These are phyloP conservation scores for Arthrobotrys sphaeroides DNA, from an alignment of 2,329 filamentous ascomycete genomes.

Conservation along the genomic window DNA sequence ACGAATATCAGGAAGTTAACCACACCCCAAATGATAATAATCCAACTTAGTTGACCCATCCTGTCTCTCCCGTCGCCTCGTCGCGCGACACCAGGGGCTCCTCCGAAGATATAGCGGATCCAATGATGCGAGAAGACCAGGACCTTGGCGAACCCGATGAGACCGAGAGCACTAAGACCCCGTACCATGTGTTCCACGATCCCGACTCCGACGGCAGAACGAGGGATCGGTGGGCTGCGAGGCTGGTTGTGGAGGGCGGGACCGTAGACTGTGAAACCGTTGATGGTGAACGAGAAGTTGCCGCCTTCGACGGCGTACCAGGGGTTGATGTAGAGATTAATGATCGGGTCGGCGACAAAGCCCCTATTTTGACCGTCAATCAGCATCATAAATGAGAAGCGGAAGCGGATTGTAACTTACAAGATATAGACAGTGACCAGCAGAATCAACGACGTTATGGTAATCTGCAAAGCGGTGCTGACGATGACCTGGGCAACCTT, in stretches of 20 bases:
- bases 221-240: neutral
- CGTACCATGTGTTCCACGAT: conserved; percentile 90
- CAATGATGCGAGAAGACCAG: conserved; percentile 73
- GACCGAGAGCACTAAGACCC: conserved; percentile 86
- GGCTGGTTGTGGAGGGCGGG: conserved; percentile 18
- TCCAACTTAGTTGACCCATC: conserved; percentile 79
- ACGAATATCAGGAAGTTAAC: conserved; percentile 78
- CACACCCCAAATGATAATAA: conserved; percentile 81
- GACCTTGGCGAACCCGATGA: conserved; percentile 85
- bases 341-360: conserved; percentile 90
- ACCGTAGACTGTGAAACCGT: conserved; percentile 29
- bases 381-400: neutral
- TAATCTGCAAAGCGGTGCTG: conserved; percentile 73
- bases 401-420: conserved; percentile 3
- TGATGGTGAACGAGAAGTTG: conserved; percentile 47
- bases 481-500: conserved; percentile 65
- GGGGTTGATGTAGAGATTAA: conserved; percentile 87
- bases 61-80: conserved; percentile 76
- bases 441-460: conserved; percentile 77
- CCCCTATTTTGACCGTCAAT: conserved; percentile 70
- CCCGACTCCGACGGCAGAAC: conserved; percentile 63
- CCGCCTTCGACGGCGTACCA: conserved; percentile 49
- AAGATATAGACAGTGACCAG: conserved; percentile 70
- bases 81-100: conserved; percentile 67
- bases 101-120: conserved; percentile 82